Conservation (phyloP, 345 rosid genomes). For the Tarenaya hassleriana region DNA sequence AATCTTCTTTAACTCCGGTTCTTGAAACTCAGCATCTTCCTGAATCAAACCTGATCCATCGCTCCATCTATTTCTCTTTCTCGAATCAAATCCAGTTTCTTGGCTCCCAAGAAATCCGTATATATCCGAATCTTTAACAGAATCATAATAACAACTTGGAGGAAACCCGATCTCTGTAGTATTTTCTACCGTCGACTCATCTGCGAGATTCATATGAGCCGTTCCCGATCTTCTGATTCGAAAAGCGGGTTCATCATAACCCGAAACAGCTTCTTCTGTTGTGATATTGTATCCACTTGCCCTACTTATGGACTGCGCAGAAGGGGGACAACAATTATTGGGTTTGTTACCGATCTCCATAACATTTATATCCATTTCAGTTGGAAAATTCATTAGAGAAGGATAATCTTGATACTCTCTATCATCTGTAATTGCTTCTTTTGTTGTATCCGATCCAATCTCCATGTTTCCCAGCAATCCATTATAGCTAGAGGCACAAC, state of each 20-base stretch:
- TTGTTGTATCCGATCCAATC: not conserved
- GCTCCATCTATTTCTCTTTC: slow-evolving; percentile 15
- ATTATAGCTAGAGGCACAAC: slow-evolving; percentile 11
- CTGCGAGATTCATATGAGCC: not conserved
- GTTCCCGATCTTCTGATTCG: too few species aligned
- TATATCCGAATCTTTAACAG: not conserved
- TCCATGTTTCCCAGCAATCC: slow-evolving; percentile 8
- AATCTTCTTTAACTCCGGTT: slow-evolving; percentile 36
- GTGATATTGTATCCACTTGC: too few species aligned
- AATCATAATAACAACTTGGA: not conserved
- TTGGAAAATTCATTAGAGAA: too few species aligned
- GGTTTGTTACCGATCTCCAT: too few species aligned
- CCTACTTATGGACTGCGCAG: too few species aligned
- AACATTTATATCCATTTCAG: too few species aligned
- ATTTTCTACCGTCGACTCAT: slow-evolving; percentile 13
- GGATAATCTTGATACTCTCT: too few species aligned
- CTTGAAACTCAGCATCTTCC: slow-evolving; percentile 18
- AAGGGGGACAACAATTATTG: too few species aligned
- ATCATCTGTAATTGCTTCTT: not conserved
- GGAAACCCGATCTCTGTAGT: not conserved
- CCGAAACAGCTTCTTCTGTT: slow-evolving; percentile 3
- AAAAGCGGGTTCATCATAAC: not conserved
- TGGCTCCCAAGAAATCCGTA: slow-evolving; percentile 17
- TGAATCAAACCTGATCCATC: too few species aligned
- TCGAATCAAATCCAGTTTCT: slow-evolving; percentile 21